These are phyloP conservation scores for Ophiostoma angusticollis DNA, from an alignment of 2,329 filamentous ascomycete genomes.

Conservation along the genomic window DNA sequence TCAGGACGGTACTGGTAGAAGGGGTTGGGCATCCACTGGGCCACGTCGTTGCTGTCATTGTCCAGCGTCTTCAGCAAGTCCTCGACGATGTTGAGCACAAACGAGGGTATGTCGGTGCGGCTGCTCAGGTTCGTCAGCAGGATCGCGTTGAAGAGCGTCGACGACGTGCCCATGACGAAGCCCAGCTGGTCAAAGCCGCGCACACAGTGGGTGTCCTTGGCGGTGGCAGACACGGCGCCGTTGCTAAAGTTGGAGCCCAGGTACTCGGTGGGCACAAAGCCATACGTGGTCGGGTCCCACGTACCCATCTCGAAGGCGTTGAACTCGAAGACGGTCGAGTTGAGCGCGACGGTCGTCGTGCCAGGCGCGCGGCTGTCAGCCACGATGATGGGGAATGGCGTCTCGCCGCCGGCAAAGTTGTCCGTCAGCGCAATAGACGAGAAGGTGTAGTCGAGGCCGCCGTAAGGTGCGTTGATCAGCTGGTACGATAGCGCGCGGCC, in stretches of 20 bases:
- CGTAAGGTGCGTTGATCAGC: constrained; percentile 61
- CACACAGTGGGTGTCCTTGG: constrained; percentile 48
- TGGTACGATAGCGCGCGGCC: constrained; percentile 78
- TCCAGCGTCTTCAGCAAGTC: constrained; percentile 43
- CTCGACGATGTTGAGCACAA: constrained; percentile 38
- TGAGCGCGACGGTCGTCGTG: constrained; percentile 32
- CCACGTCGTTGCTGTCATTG: constrained; percentile 33
- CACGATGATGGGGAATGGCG: constrained; percentile 38
- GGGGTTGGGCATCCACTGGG: constrained; percentile 46
- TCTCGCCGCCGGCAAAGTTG: constrained; percentile 28
- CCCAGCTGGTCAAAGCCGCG: constrained; percentile 72
- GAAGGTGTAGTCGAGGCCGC: constrained; percentile 67
- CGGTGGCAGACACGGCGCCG: constrained; percentile 40
- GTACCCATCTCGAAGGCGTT: constrained; percentile 53
- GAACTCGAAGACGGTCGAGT: constrained; percentile 53
- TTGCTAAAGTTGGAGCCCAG: constrained; percentile 44
- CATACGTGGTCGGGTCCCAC: constrained; percentile 45
- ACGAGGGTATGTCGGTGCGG: constrained; percentile 28
- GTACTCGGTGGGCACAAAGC: constrained; percentile 47
- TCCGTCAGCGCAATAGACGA: constrained; percentile 47
- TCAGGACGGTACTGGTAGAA: constrained; percentile 38
- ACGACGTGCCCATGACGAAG: constrained; percentile 76
- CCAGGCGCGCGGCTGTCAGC: constrained; percentile 34
- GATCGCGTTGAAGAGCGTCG: constrained; percentile 71
- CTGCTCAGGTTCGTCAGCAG: constrained; percentile 49